phyloP scores from a whole-genome alignment of 2,329 filamentous ascomycete genomes.

The Fusarium verrucosum region DNA sequence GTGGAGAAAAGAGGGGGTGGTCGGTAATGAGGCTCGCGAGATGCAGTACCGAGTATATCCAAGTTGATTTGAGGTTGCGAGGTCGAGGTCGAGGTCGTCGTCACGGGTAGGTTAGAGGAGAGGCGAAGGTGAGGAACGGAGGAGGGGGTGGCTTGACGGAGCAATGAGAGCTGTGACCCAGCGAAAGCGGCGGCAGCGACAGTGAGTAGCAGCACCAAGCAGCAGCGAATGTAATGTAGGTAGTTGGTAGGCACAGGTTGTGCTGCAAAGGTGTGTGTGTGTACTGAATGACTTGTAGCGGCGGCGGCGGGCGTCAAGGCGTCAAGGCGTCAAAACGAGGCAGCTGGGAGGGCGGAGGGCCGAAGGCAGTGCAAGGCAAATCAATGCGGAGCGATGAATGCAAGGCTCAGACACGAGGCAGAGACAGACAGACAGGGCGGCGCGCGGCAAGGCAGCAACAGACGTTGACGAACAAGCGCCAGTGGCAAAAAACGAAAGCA shows the following conservation, averaged over 20 bases:
- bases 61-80: slow-evolving; percentile 37
- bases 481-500: slow-evolving; percentile 28
- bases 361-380: slow-evolving; percentile 24
- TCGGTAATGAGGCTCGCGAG: slow-evolving; percentile 36
- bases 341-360: slow-evolving; percentile 3
- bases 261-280: too few species aligned
- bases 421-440: not conserved
- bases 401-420: slow-evolving; percentile 20
- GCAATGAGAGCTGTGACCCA: slow-evolving; percentile 39
- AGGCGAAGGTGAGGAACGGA: slow-evolving; percentile 40
- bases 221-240: not conserved
- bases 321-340: slow-evolving; percentile 24
- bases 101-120: slow-evolving; percentile 34
- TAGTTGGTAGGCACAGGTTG: too few species aligned
- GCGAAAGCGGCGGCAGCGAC: slow-evolving; percentile 21
- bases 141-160: slow-evolving; percentile 46
- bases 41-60: slow-evolving; percentile 28
- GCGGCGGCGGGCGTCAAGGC: slow-evolving; percentile 34
- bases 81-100: slow-evolving; percentile 40
- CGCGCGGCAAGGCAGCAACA: slow-evolving; percentile 29
- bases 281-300: slow-evolving; percentile 5
- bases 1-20: slow-evolving; percentile 31
- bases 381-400: slow-evolving; percentile 27
- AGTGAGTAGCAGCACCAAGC: not conserved
- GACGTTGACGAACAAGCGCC: slow-evolving; percentile 30